Base-by-base conservation (phyloP, 495 filamentous ascomycete species). In the Penicillium robsamsonii region DNA sequence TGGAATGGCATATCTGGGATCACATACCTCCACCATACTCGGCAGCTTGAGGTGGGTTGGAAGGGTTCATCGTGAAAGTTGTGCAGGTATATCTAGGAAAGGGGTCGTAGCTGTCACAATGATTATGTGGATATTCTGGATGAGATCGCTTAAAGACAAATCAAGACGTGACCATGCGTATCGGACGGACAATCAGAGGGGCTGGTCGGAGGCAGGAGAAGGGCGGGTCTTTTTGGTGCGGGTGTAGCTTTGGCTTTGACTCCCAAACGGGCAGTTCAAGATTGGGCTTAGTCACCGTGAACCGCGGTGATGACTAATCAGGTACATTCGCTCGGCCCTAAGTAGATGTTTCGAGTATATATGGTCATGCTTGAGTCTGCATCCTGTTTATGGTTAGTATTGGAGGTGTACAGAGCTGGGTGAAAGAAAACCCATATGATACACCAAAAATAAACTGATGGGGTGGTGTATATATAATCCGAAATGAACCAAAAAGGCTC, bases 1-100 rank as follows among this genome's bases (percentile, higher is more conserved):
- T 42, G 46, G 37, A 25, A 49, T 51, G 43, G 56, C 58, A 59
- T 62, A 62, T 56, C 50, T 56, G 57, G 55, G 52, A 63, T 57
- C 48, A 79, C 80, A 68, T 79, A 91, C 89, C 89, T 84, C 89
- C 89, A 60, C 88, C 89, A 61, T 92, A 92, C 65, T 91, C 84
- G 63, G 87, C 85, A 47, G 85, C 81, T 66, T 87, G 75, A 56
- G 79, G 80, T 63, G 80, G 75, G 61, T 79, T 75, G 46, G 77
- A 78, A 60, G 76, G 67, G 57, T 76, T 79, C 74, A 79, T 77
- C 53, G 55, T 50, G 57, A 50, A 15, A 52, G 57, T 47, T 44
- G 56, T 50, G 63, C 53, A 48, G 41, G 20, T 43, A 43, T 47
- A 22, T 50, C 47, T 42, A 29, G 37, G 18, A 50, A 33, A 55